Conservation (phyloP, 768 basidiomycete species). For the Baorangia bicolor region DNA sequence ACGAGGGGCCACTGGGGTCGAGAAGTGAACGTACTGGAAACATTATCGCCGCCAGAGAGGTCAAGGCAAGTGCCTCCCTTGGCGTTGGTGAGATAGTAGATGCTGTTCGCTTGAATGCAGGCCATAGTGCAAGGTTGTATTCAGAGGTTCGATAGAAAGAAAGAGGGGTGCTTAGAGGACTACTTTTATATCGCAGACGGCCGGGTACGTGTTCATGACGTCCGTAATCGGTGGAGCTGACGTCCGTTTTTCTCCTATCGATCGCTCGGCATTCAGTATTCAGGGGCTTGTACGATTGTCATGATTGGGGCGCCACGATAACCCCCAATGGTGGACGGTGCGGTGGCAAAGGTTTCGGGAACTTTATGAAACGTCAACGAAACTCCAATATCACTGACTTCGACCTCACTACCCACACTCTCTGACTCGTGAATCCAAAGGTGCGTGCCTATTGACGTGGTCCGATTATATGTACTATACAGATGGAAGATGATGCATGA, state of each 20-base stretch:
- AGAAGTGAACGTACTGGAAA: conserved; percentile 37
- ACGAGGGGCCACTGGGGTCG: background rate
- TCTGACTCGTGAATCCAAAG: background rate
- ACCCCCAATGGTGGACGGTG: too few species aligned
- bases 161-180: too few species aligned
- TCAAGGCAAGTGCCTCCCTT: conserved; percentile 54
- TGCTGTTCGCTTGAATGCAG: conserved; percentile 33
- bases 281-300: background rate
- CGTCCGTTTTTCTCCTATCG: background rate
- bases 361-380: too few species aligned
- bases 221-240: background rate
- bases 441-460: conserved; percentile 10
- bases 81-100: conserved; percentile 50
- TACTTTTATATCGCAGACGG: background rate
- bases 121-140: conserved; percentile 14
- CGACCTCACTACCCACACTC: too few species aligned
- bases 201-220: background rate
- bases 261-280: background rate
- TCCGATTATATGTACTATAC: conserved; percentile 18
- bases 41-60: conserved; percentile 52
- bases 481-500: conserved; percentile 1
- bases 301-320: too few species aligned
- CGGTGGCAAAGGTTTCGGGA: too few species aligned
- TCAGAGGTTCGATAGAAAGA: background rate
- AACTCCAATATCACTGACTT: too few species aligned